phyloP scores from a whole-genome alignment of 768 basidiomycete genomes.

The Boletus tomentosulus region DNA sequence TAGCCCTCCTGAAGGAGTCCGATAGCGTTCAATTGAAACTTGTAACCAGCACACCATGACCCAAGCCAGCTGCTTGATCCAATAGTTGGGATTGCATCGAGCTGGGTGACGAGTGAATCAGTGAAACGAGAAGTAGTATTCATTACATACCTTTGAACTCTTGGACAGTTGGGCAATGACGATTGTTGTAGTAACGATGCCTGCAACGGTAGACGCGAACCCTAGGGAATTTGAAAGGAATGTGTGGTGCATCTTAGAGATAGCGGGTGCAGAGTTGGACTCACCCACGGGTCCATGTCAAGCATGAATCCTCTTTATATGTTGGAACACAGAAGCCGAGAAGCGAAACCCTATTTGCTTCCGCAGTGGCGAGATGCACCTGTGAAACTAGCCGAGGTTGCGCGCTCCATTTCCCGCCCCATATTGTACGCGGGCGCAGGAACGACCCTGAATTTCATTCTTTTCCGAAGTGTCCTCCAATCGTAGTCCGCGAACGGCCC shows the following conservation, averaged over 20 bases:
- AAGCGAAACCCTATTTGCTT: constrained; percentile 3
- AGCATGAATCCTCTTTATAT: constrained; percentile 1
- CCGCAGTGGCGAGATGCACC: neutral
- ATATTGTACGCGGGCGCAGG: neutral
- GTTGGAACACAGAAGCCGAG: neutral
- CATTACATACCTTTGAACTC: constrained; percentile 1
- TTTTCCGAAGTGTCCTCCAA: neutral
- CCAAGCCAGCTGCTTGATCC: constrained; percentile 23
- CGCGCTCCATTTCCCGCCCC: constrained; percentile 1
- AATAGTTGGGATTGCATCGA: constrained; percentile 30
- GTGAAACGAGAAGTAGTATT: neutral
- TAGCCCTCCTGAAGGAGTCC: constrained; percentile 32
- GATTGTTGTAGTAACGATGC: constrained; percentile 1
- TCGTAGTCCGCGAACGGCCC: neutral
- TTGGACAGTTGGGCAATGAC: constrained; percentile 4
- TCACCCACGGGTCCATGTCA: neutral
- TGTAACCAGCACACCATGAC: constrained; percentile 25
- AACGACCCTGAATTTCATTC: constrained; percentile 3
- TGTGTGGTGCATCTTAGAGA: constrained; percentile 1
- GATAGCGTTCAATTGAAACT: constrained; percentile 14
- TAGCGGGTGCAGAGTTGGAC: constrained; percentile 6
- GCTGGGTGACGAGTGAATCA: constrained; percentile 7
- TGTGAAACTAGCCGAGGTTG: constrained; percentile 1
- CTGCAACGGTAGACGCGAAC: constrained; percentile 3
- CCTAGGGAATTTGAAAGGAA: neutral